phyloP scores from a whole-genome alignment of 805 yeast genomes.

The Wickerhamiella vanderwaltii region DNA sequence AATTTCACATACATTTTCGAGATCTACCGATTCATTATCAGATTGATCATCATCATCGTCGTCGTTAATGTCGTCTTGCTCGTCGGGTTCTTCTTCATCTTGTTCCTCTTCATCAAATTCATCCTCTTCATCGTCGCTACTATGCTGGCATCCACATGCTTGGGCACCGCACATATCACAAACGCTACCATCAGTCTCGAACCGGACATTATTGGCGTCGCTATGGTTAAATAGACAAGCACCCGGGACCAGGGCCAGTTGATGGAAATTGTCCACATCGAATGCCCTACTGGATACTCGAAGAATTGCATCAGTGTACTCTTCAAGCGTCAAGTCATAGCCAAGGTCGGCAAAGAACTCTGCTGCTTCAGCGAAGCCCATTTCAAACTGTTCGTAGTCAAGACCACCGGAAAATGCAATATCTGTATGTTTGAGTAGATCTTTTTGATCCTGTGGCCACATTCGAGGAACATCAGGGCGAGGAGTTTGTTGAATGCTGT shows the following conservation, averaged over 20 bases:
- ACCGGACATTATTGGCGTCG: slow-evolving; percentile 51
- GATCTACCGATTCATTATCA: slow-evolving; percentile 14
- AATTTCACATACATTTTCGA: slow-evolving; percentile 54
- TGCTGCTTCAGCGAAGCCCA: slow-evolving; percentile 31
- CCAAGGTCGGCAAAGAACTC: slow-evolving; percentile 21
- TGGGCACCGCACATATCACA: slow-evolving; percentile 40
- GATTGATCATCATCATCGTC: slow-evolving; percentile 22
- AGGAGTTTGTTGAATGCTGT: slow-evolving; percentile 32
- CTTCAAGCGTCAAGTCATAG: slow-evolving; percentile 16
- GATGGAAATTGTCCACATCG: slow-evolving; percentile 63
- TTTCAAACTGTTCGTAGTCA: slow-evolving; percentile 35
- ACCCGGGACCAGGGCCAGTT: slow-evolving; percentile 71
- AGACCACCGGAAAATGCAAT: slow-evolving; percentile 47
- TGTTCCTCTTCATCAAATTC: slow-evolving; percentile 20
- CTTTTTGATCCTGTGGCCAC: slow-evolving; percentile 45
- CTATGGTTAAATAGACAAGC: slow-evolving; percentile 83
- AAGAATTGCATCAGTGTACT: slow-evolving; percentile 41
- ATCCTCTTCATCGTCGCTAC: slow-evolving; percentile 16
- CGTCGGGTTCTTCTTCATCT: slow-evolving; percentile 25
- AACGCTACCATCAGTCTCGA: slow-evolving; percentile 44
- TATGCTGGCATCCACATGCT: slow-evolving; percentile 31
- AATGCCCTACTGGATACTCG: slow-evolving; percentile 69
- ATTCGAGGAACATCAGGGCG: slow-evolving; percentile 45
- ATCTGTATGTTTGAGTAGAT: slow-evolving; percentile 47
- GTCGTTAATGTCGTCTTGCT: slow-evolving; percentile 20